Percentiles rank a stretch among this genome's conserved stretches.
Evolutionary conservation across 495 filamentous ascomycete species (phyloP).

Genomic region (Hypoxylon fragiforme): DNA sequence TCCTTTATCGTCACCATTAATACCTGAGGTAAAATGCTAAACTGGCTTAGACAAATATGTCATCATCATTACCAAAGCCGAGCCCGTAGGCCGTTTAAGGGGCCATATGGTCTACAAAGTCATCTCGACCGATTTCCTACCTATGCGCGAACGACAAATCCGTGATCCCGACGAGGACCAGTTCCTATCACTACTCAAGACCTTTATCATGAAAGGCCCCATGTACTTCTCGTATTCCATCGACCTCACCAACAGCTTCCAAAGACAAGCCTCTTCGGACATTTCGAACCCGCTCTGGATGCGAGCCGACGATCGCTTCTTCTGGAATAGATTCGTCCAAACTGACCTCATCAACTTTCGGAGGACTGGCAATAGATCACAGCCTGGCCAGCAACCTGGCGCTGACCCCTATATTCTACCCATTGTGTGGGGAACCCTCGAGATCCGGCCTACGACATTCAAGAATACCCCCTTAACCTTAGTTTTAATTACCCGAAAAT

Average conservation of each 20-base stretch:
- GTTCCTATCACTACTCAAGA: conserved; percentile 78
- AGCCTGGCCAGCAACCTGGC: conserved; percentile 69
- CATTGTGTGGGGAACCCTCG: conserved; percentile 91
- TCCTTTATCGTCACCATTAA: neutral
- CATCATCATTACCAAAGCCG: conserved; percentile 91
- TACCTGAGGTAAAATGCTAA: conserved; percentile 15
- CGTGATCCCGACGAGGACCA: conserved; percentile 92
- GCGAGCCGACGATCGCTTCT: conserved; percentile 93
- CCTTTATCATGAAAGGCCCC: conserved; percentile 75
- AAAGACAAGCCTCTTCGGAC: conserved; percentile 80
- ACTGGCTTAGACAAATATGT: conserved; percentile 82
- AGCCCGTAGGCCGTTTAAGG: conserved; percentile 85
- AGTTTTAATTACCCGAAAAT: conserved; percentile 83
- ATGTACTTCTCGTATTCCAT: conserved; percentile 99
- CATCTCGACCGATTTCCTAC: conserved; percentile 87
- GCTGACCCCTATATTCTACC: conserved; percentile 94
- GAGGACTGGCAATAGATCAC: conserved; percentile 51
- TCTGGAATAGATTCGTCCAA: conserved; percentile 95
- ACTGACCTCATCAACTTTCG: conserved; percentile 89
- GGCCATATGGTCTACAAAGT: conserved; percentile 95
- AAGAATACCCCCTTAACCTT: conserved; percentile 82
- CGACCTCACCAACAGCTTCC: conserved; percentile 93
- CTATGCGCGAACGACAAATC: conserved; percentile 87
- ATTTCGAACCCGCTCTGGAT: conserved; percentile 77
- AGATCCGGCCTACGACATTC: conserved; percentile 78